Evolutionary conservation across 1,284 basidiomycete genomes (phyloP), one percentile per base, ranked within the genome.

Genomic region (Singerocomus inundabilis): DNA sequence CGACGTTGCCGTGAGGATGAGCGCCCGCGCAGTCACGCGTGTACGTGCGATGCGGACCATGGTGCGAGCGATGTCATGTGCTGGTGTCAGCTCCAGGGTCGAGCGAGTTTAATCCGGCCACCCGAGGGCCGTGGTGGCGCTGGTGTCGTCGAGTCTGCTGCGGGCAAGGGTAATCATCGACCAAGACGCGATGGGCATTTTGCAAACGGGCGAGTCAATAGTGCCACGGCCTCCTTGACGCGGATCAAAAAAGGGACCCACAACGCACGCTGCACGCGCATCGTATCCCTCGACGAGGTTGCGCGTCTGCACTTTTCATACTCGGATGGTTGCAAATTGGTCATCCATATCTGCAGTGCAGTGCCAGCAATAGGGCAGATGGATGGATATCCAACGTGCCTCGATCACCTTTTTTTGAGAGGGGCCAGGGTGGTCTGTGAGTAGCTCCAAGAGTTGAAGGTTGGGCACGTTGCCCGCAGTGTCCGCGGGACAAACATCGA

Each of bases 401-500:
- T 44, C 41, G 24, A 10, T 48, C 30, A 34, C 39, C 34, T 13
- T 40, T 40, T 31, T 42, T 36, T n/a, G n/a, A n/a, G 34, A 30
- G 28, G 36, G 40, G 25, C 31, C 6, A 39, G 43, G 11, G 11
- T 5, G n/a, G 47, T 37, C 56, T 40, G 33, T 57, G 59, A 53
- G 32, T 29, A 30, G 56, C 57, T 58, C 47, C 56, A 46, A 59
- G 47, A 40, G 35, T 40, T 16, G 51, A n/a, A 18, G 9, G 16
- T 43, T 44, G 41, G 32, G 36, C 48, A 39, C 30, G 49, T 36
- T 48, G 54, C 24, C 13, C 28, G 31, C 30, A 3, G 15, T n/a
- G 42, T 33, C 11, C 26, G 12, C 5, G 51, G 25, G 2, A 33
- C 3, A 8, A n/a, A n/a, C n/a, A n/a, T n/a, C n/a, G n/a, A n/a